Evolutionary conservation across 2,329 filamentous ascomycete genomes (phyloP), one percentile per base, ranked within the genome.

Genomic region (Aaosphaeria arxii): DNA sequence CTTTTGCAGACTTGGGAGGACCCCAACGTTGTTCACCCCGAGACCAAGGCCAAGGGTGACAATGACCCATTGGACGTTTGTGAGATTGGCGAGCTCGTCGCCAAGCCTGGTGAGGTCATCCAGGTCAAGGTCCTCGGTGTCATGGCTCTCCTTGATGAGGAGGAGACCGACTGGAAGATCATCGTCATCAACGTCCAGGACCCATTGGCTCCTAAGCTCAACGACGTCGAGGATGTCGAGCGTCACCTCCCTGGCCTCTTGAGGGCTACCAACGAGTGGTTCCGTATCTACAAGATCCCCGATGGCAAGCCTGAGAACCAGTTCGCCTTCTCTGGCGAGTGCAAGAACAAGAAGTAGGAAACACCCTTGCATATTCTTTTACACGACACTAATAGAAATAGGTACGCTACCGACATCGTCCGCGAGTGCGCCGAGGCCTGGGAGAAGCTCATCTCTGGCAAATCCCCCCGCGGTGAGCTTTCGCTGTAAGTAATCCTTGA

Each of bases 211-310:
- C 77, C 89, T 70, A 96, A 96, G 85, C 88, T 99, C 72, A 92
- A 99, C 79, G 92, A 97, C 74, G 87, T 97, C 56, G 94, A 97
- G 84, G 94, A 99, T 72, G 94, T 99, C 63, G 94, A 99, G 84
- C 87, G 92, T 71, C 94, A 97, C 80, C 86, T 99, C 50, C 94
- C 94, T 52, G 94, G 94, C 65, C 89, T 99, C 51, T 84, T 99
- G 73, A 88, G 94, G 62, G 94, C 94, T 71, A 97, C 92, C 72
- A 99, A 99, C 72, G 94, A 99, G 82, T 99, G 94, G 94, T 99
- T 99, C 91, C 91, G 94, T 76, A 99, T 99, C 85, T 99, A 99
- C 88, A 99, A 99, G 84, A 99, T 99, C 77, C 94, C 94, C 71
- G 94, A 99, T 72, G 94, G 94, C 82, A 99, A 99, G 91, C 91